Evolutionary conservation across 192 early-diverging fungal species (phyloP), one percentile per base, ranked within the genome.

Genomic region (Backusella circina): DNA sequence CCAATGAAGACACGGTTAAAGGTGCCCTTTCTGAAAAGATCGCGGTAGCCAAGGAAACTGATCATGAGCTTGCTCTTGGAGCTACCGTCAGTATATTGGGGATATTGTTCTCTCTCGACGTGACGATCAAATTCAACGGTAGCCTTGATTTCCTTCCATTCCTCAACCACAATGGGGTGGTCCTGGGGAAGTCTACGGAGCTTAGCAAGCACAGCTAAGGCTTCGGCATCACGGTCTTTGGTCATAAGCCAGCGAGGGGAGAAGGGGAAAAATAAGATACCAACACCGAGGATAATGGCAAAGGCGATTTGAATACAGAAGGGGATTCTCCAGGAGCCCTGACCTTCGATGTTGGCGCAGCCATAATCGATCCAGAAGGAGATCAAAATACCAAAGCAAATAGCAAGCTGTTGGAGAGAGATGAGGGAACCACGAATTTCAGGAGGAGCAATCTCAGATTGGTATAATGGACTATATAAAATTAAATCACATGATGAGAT

Each of bases 201-300:
- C 4, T 84, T 78, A n/a, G 86, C 82, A 15, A 94, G 72, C 1
- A 91, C 87, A 8, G 47, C 21, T 13, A 83, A 84, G 0, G 90
- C 91, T 72, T 94, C 87, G 28, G 86, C 83, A 18, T 81, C 74
- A 12, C 83, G 80, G 36, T 83, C 87, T 41, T 88, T 69, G 54
- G 79, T 79, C 74, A 93, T 81, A 16, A 94, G 82, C 93, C 93
- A 94, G 71, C 93, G 90, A 5, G 93, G 92, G 2, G 93, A 94
- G 74, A 84, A 86, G 5, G 93, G 94, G 85, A 96, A 91, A 70
- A 94, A 91, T 10, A 88, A 61, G 80, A 93, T 92, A 41, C 89
- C 75, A 31, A 87, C 4, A 54, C 90, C 80, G 28, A 96, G 81
- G 21, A 93, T 67, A 10, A 88, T 36, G 18, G 88, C 92, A 31